Evolutionary conservation across 345 rosid genomes (phyloP).

Genomic region (Populus pruinosa): DNA sequence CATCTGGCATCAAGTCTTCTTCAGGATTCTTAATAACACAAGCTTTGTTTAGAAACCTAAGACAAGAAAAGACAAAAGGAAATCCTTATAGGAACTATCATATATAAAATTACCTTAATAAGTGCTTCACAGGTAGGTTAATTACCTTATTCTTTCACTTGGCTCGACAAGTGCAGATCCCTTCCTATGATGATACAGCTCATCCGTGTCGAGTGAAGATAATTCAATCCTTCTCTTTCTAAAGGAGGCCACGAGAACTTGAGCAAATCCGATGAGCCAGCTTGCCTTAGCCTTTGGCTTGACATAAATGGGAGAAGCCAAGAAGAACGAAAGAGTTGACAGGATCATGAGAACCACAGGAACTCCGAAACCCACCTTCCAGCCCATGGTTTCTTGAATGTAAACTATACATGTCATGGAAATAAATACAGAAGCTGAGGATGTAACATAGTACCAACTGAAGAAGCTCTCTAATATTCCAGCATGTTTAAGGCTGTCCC

Average conservation of each 20-base stretch:
- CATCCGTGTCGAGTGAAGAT: slow-evolving; percentile 1
- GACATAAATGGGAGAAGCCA: slow-evolving; percentile 40
- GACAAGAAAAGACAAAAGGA: background rate
- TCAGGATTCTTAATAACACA: slow-evolving; percentile 49
- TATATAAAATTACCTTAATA: too few relatives aligned
- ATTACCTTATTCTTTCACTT: slow-evolving; percentile 39
- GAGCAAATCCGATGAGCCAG: slow-evolving; percentile 40
- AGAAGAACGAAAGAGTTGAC: slow-evolving; percentile 36
- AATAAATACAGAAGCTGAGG: slow-evolving; percentile 24
- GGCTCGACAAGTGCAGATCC: slow-evolving; percentile 28
- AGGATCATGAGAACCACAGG: slow-evolving; percentile 37
- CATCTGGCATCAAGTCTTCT: slow-evolving; percentile 51
- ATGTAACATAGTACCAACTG: slow-evolving; percentile 40
- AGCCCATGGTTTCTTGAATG: slow-evolving; percentile 44
- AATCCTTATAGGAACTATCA: too few relatives aligned
- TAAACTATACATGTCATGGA: slow-evolving; percentile 41
- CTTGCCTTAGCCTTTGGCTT: slow-evolving; percentile 30
- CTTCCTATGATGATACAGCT: slow-evolving; percentile 11
- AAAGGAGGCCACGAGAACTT: slow-evolving; percentile 36
- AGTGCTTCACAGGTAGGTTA: background rate
- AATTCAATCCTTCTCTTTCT: slow-evolving; percentile 27
- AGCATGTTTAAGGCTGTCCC: slow-evolving; percentile 42
- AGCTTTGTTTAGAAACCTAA: slow-evolving; percentile 72
- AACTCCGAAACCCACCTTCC: slow-evolving; percentile 51
- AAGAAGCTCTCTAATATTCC: slow-evolving; percentile 40